Percentiles rank a stretch among this genome's conserved stretches.
Evolutionary conservation across 2,329 filamentous ascomycete genomes (phyloP).

Genomic region (Apiospora sp.): DNA sequence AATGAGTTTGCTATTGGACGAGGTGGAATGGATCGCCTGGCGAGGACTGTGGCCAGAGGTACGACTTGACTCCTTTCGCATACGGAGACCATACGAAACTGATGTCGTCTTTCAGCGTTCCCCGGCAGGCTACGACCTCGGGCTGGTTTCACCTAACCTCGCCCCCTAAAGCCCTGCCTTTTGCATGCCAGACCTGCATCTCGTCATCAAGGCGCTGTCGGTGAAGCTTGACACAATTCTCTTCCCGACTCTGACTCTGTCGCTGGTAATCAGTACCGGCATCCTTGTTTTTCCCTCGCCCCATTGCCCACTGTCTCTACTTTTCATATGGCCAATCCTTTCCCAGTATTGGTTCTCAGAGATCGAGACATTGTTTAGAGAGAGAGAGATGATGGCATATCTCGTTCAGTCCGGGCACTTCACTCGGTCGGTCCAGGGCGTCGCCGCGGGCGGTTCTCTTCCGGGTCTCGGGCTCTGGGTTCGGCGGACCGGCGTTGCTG

Average conservation of each 20-base stretch:
- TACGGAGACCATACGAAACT: too few relatives aligned
- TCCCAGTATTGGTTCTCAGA: conserved; percentile 9
- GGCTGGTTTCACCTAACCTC: background rate
- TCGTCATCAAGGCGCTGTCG: conserved; percentile 16
- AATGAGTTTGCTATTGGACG: too few relatives aligned
- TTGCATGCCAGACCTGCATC: conserved; percentile 18
- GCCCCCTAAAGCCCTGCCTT: conserved; percentile 3
- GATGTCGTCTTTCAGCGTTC: too few relatives aligned
- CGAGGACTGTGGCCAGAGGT: too few relatives aligned
- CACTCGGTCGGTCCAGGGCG: too few relatives aligned
- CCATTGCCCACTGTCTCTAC: conserved; percentile 1
- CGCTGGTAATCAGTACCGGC: background rate
- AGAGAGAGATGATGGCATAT: background rate
- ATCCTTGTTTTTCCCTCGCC: conserved; percentile 10
- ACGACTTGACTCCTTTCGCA: too few relatives aligned
- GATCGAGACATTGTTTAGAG: conserved; percentile 4
- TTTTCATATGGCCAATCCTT: conserved; percentile 9
- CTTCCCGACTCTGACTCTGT: background rate
- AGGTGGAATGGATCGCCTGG: too few relatives aligned
- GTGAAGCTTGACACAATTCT: conserved; percentile 9
- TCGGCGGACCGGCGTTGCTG: too few relatives aligned
- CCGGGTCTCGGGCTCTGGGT: too few relatives aligned
- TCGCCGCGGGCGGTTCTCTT: too few relatives aligned
- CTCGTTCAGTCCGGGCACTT: too few relatives aligned
- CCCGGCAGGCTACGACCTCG: too few relatives aligned